phyloP scores from a whole-genome alignment of 805 yeast species.

The Brettanomyces naardenensis region DNA sequence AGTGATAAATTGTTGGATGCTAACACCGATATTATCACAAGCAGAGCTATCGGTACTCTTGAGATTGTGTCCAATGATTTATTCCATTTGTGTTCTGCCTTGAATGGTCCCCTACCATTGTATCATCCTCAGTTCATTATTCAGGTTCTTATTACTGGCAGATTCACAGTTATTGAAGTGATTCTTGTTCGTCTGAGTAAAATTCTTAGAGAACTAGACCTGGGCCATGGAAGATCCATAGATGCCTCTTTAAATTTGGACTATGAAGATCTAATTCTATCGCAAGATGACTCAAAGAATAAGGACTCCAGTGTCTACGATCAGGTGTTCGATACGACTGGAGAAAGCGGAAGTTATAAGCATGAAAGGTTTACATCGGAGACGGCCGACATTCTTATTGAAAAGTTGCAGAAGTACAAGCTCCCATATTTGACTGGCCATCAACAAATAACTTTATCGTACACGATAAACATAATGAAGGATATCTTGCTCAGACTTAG shows the following conservation, averaged over 20 bases:
- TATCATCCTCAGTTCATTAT: slow-evolving; percentile 87
- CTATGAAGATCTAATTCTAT: slow-evolving; percentile 7
- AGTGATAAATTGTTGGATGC: slow-evolving; percentile 64
- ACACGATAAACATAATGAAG: slow-evolving; percentile 57
- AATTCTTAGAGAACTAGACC: slow-evolving; percentile 45
- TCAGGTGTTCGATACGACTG: not conserved
- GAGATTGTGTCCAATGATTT: slow-evolving; percentile 48
- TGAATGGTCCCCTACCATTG: slow-evolving; percentile 84
- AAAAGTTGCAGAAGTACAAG: slow-evolving; percentile 53
- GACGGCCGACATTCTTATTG: slow-evolving; percentile 38
- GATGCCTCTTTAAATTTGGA: slow-evolving; percentile 20
- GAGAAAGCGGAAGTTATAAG: not conserved
- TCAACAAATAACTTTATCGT: slow-evolving; percentile 77
- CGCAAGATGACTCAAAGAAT: slow-evolving; percentile 1
- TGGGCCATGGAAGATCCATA: slow-evolving; percentile 19
- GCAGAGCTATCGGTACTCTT: slow-evolving; percentile 49
- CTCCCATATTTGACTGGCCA: slow-evolving; percentile 83
- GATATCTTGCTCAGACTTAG: slow-evolving; percentile 41
- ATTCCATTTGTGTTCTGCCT: slow-evolving; percentile 61
- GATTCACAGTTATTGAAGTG: slow-evolving; percentile 44
- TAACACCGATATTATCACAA: slow-evolving; percentile 38
- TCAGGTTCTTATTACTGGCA: slow-evolving; percentile 62
- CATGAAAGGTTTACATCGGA: slow-evolving; percentile 2
- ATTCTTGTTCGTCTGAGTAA: slow-evolving; percentile 48
- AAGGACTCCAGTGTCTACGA: not conserved